Base-by-base conservation (phyloP, 768 basidiomycete genomes). In the Mycena polygramma region DNA sequence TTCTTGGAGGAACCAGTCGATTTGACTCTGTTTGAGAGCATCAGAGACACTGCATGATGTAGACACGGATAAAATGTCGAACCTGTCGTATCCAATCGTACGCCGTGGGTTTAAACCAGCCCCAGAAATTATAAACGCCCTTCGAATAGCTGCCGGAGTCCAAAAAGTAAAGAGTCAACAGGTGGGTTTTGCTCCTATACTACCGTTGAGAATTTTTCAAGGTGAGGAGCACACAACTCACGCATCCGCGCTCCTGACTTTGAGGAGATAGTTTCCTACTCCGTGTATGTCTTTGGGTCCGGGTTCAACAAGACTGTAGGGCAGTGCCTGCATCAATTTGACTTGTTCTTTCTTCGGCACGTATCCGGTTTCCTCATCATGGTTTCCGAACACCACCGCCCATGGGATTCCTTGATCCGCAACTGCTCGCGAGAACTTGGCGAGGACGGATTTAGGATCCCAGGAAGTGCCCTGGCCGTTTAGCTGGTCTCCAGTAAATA, bases 351-450 rank as follows among this genome's bases (percentile, higher is more conserved):
- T 88, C 71, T 91, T 90, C 36, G 81, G 74, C 68, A 74, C 85
- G 26, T 46, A 59, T 73, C 91, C 92, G 58, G 89, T 86, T 69
- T 96, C 93, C 52, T 90, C 88, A 74, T 98, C 97, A 79, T 99
- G 97, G 76, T 99, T 98, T 1, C 97, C 97, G 79, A 98, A 97
- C 3, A 98, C 87, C 0, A 91, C 92, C 5, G 95, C 90, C 97
- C 97, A 99, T 0, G 97, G 94, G 46, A 97, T 92, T 24, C 86
- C 80, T 55, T 91, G 87, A 15, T 91, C 89, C 17, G 92, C 92
- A 7, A 94, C 94, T 0, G 90, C 89, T 37, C 83, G 84, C 0
- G 95, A 90, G 75, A 97, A 97, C 80, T 98, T 98, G 17, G 96
- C 92, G 9, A 98, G 82, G 5, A 97, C 92, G 5, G 92, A 93